Conservation (phyloP, 2,329 filamentous ascomycete genomes). For the Colletotrichum camelliae region DNA sequence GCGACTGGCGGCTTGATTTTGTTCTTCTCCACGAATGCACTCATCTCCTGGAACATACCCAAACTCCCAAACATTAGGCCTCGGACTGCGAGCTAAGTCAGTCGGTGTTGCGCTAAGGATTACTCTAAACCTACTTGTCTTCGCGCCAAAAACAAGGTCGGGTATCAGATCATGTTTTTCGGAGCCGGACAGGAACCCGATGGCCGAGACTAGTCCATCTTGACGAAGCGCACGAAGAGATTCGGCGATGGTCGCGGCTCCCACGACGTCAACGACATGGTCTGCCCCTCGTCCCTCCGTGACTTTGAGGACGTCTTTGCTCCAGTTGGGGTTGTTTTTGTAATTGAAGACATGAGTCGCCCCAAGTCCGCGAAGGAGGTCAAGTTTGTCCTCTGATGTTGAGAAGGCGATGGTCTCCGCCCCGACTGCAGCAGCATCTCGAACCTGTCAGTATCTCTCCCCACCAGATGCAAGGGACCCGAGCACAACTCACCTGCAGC, state of each 20-base stretch:
- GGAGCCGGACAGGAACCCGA: background rate
- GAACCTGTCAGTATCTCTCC: background rate
- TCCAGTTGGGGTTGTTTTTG: slow-evolving; percentile 15
- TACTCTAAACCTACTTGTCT: background rate
- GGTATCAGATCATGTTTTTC: background rate
- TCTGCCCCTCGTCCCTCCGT: slow-evolving; percentile 20
- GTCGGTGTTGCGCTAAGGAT: background rate
- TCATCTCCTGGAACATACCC: background rate
- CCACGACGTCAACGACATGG: background rate
- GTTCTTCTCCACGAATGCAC: background rate
- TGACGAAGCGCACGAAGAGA: background rate
- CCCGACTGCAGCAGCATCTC: slow-evolving; percentile 18
- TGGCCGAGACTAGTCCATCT: background rate
- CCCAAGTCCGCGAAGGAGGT: slow-evolving; percentile 14
- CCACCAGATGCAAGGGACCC: background rate
- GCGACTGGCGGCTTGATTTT: background rate
- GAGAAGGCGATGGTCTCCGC: slow-evolving; percentile 19
- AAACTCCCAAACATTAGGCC: background rate
- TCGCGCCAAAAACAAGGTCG: background rate
- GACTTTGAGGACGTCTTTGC: slow-evolving; percentile 11
- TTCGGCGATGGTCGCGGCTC: background rate
- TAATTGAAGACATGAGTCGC: slow-evolving; percentile 22
- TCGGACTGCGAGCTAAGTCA: background rate
- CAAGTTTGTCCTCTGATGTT: slow-evolving; percentile 23
- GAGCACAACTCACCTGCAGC: slow-evolving; percentile 35